A percentile compares a stretch with the other conserved stretches of the same genome.
These are phyloP conservation scores for Tilletiopsis washingtonensis DNA, from an alignment of 1,284 basidiomycete species.

Conservation along the genomic window DNA sequence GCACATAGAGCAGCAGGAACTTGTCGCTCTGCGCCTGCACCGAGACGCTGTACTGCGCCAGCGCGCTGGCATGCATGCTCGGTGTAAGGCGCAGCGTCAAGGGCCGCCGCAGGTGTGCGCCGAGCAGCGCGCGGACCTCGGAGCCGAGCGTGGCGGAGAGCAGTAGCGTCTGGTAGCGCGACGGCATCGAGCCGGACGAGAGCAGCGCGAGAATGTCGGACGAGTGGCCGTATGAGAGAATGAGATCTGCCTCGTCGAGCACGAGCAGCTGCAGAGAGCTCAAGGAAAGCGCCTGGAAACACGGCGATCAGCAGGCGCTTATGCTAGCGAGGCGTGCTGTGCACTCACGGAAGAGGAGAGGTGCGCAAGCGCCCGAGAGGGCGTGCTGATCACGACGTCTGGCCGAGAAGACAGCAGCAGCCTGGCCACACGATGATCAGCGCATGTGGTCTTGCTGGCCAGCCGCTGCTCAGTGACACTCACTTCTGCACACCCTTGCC, in stretches of 20 bases:
- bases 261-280: conserved; percentile 70
- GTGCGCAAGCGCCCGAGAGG: conserved; percentile 69
- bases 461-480: no score
- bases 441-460: no score
- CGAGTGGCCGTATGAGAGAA: conserved; percentile 91
- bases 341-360: no score
- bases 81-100: conserved; percentile 53
- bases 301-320: no score
- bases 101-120: conserved; percentile 75
- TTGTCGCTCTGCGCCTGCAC: conserved; percentile 75
- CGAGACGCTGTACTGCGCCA: conserved; percentile 39
- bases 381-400: conserved; percentile 85
- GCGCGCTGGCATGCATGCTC: background rate
- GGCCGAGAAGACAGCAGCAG: conserved; percentile 78
- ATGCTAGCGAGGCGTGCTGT: no score
- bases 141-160: conserved; percentile 98
- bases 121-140: conserved; percentile 84
- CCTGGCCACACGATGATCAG: no score
- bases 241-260: conserved; percentile 95
- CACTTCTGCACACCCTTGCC: conserved; percentile 66
- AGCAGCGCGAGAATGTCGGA: conserved; percentile 82
- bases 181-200: conserved; percentile 62
- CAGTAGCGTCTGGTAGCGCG: conserved; percentile 84
- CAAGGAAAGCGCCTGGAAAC: conserved; percentile 52
- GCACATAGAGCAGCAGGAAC: conserved; percentile 87